These are phyloP conservation scores for Alternaria arbusti DNA, from an alignment of 2,329 filamentous ascomycete genomes.

Conservation along the genomic window DNA sequence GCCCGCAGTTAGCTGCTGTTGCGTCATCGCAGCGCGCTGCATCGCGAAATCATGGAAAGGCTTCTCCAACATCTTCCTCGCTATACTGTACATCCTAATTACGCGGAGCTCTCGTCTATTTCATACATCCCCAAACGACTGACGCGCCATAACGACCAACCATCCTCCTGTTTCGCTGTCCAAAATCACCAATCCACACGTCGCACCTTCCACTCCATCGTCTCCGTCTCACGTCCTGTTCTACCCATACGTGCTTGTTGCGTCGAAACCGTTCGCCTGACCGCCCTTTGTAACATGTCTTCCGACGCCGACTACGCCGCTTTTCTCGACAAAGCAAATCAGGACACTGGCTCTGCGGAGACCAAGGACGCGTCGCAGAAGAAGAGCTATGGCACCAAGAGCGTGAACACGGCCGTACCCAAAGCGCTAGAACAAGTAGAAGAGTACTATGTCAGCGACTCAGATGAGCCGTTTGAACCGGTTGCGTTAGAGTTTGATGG, in stretches of 20 bases:
- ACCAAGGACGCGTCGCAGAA: conserved; percentile 30
- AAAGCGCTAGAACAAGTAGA: conserved; percentile 49
- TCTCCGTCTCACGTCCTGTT: not conserved
- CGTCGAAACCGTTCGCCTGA: not conserved
- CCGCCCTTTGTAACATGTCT: conserved; percentile 60
- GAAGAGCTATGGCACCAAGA: conserved; percentile 41
- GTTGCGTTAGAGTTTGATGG: conserved; percentile 71
- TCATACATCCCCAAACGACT: not conserved
- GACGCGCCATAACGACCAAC: not conserved
- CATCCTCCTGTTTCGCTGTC: not conserved
- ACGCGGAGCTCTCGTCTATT: not conserved
- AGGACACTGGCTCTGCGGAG: conserved; percentile 57
- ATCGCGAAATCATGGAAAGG: conserved; percentile 20
- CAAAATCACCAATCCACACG: not conserved
- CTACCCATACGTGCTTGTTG: not conserved
- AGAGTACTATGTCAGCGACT: conserved; percentile 77
- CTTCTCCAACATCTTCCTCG: conserved; percentile 9
- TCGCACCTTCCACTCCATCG: not conserved
- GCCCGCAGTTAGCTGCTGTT: conserved; percentile 17
- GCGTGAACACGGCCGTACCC: conserved; percentile 65
- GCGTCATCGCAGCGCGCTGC: conserved; percentile 30
- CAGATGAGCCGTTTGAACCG: conserved; percentile 83
- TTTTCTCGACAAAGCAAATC: conserved; percentile 87
- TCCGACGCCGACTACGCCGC: conserved; percentile 83
- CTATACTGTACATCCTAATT: conserved; percentile 1